Evolutionary conservation across 202 grass and related monocot genomes (phyloP).

Genomic region (Setaria italica): DNA sequence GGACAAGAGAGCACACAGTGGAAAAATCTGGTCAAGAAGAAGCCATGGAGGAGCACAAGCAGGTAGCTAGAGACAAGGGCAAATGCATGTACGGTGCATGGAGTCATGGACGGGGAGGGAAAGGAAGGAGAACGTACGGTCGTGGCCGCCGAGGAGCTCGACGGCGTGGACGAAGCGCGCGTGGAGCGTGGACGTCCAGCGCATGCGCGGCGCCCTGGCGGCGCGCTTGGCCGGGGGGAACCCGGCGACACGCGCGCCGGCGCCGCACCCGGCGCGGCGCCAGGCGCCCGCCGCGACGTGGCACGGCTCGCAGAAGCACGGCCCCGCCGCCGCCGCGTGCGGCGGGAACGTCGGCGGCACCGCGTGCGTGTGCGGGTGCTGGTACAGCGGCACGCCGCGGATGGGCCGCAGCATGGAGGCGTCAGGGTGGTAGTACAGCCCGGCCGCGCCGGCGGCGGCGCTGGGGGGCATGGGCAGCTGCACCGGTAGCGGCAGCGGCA

Average conservation of each 20-base stretch:
- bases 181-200: conserved; percentile 92
- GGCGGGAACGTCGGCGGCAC: conserved; percentile 32
- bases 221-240: conserved; percentile 60
- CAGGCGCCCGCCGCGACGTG: conserved; percentile 25
- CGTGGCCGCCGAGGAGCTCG: conserved; percentile 92
- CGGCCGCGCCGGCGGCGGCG: not conserved
- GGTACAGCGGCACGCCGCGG: conserved; percentile 67
- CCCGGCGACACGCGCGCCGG: not conserved
- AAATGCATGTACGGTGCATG: conserved; percentile 4
- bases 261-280: conserved; percentile 17
- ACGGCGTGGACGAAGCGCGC: conserved; percentile 91
- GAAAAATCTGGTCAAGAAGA: not conserved
- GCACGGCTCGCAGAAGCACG: conserved; percentile 49
- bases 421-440: conserved; percentile 40
- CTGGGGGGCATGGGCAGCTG: conserved; percentile 20
- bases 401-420: conserved; percentile 52
- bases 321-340: not conserved
- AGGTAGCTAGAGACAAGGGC: not conserved
- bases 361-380: conserved; percentile 37
- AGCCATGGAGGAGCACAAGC: not conserved
- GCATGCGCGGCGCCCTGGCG: conserved; percentile 81
- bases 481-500: conserved; percentile 26
- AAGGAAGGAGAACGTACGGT: conserved; percentile 56
- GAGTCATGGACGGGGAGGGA: not conserved
- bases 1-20: not conserved